These are phyloP conservation scores for Malus sylvestris DNA, from an alignment of 306 rosid species.

Conservation along the genomic window DNA sequence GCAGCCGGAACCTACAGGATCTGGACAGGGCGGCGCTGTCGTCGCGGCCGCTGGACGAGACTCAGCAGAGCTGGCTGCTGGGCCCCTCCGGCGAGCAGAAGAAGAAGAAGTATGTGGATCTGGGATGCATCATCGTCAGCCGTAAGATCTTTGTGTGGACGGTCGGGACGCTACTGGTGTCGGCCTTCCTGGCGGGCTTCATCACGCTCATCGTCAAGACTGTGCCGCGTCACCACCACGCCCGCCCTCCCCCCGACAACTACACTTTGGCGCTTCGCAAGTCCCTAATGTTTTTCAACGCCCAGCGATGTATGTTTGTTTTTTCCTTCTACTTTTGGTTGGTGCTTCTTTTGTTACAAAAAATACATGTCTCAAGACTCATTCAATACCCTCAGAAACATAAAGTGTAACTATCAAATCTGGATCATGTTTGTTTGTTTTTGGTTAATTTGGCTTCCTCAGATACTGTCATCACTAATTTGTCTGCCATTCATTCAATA, in stretches of 20 bases:
- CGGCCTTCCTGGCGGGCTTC: constrained; percentile 68
- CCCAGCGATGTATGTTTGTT: constrained; percentile 53
- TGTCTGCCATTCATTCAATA: not conserved
- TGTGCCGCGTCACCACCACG: constrained; percentile 68
- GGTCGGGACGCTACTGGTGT: constrained; percentile 44
- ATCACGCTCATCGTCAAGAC: constrained; percentile 74
- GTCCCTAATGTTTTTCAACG: constrained; percentile 97
- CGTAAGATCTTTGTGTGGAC: constrained; percentile 96
- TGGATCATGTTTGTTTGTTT: not conserved
- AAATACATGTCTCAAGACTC: not conserved
- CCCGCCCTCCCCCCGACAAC: constrained; percentile 72
- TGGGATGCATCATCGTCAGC: constrained; percentile 89
- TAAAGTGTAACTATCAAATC: not conserved
- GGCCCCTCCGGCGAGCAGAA: constrained; percentile 83
- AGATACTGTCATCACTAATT: not conserved
- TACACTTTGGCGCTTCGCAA: constrained; percentile 90
- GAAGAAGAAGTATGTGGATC: constrained; percentile 98
- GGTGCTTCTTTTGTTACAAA: not conserved
- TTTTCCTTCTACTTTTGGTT: not conserved
- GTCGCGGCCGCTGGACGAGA: constrained; percentile 85
- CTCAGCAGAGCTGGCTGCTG: constrained; percentile 95
- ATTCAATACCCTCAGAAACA: not conserved
- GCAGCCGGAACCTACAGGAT: constrained; percentile 83
- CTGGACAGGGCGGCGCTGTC: constrained; percentile 84
- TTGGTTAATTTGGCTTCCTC: not conserved